Percentiles rank a stretch among this genome's conserved stretches.
Conservation (phyloP, 257 asterid genomes). For the Solanum chiquidenum region DNA sequence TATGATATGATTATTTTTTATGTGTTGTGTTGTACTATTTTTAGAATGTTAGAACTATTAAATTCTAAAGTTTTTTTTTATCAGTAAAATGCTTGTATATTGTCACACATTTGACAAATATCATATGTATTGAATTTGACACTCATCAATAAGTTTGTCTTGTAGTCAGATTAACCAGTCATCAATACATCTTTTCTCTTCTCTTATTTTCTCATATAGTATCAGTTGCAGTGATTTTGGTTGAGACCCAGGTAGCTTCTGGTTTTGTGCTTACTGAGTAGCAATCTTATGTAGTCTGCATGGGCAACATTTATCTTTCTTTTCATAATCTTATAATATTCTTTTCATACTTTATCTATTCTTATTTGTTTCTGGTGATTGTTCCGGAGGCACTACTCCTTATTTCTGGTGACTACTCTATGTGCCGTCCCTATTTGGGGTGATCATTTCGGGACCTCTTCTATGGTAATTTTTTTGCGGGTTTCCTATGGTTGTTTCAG, state of each 20-base stretch:
- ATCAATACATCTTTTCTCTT: neutral
- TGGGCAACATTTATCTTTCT: neutral
- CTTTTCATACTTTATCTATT: neutral
- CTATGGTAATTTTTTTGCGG: neutral
- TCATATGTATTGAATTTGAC: neutral
- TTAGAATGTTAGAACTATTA: neutral
- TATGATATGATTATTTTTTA: neutral
- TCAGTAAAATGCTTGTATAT: neutral
- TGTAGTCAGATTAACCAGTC: neutral
- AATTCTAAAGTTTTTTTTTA: neutral
- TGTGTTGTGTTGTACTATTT: neutral
- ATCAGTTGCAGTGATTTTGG: neutral
- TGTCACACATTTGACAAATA: neutral
- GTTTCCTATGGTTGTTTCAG: neutral
- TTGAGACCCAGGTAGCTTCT: neutral
- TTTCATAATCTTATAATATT: neutral
- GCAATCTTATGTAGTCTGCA: neutral
- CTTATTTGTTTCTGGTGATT: neutral
- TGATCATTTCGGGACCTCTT: neutral
- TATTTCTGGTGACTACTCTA: neutral
- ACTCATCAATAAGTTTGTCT: neutral
- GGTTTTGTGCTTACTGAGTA: neutral
- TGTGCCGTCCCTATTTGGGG: neutral
- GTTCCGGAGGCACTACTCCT: neutral
- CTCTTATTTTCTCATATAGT: neutral